Evolutionary conservation across 2,329 filamentous ascomycete species (phyloP).

Genomic region (Fusarium pseudograminearum): DNA sequence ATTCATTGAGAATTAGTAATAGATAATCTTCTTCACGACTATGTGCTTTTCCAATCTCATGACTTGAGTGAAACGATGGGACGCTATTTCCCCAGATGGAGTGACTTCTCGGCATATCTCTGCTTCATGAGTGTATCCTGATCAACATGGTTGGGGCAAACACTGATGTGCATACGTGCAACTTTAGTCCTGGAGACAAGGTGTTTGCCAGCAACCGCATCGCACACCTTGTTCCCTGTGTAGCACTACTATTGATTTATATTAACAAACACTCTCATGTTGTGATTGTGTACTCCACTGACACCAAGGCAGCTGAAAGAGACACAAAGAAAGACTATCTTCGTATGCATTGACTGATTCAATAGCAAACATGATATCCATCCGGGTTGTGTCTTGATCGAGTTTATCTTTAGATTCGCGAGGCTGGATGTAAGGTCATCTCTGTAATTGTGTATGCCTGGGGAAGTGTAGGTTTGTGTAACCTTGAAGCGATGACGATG

Average conservation of each 20-base stretch:
- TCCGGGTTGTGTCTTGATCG: neutral
- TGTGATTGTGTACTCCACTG: neutral
- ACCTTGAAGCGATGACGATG: neutral
- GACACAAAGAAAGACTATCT: neutral
- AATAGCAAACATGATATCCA: neutral
- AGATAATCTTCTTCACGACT: constrained; percentile 46
- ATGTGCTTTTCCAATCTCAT: neutral
- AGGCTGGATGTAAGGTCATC: neutral
- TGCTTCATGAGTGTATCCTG: neutral
- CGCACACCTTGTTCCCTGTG: neutral
- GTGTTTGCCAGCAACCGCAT: neutral
- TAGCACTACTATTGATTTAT: neutral
- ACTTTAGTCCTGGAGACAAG: neutral
- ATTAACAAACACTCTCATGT: neutral
- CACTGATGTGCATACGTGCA: neutral
- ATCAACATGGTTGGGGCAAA: neutral
- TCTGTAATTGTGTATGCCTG: neutral
- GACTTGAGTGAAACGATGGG: neutral
- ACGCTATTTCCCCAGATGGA: neutral
- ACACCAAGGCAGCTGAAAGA: neutral
- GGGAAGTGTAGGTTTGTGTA: neutral
- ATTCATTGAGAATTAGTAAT: constrained; percentile 50
- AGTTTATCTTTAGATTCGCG: neutral
- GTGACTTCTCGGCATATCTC: neutral
- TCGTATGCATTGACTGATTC: neutral